Evolutionary conservation across 2,329 filamentous ascomycete species (phyloP), one percentile per base, ranked within the genome.

Genomic region (Aspergillus carbonarius): DNA sequence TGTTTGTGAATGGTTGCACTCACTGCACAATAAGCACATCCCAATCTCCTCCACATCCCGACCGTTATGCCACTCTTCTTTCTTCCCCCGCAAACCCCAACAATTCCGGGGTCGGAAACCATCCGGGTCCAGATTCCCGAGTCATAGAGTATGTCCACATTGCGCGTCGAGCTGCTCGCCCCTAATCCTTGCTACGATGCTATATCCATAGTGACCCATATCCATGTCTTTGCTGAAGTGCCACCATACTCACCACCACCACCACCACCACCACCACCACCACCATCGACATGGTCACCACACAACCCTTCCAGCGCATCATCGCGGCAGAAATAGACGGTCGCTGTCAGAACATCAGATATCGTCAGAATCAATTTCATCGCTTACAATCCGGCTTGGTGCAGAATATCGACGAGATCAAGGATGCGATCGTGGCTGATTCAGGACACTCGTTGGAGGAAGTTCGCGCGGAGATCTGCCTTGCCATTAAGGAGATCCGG

Each of bases 291-390:
- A 63, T 65, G 63, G 52, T 59, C 18, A 46, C 59, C 13, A 53
- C 61, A 20, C 54, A 56, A 1, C 55, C 53, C 32, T 66, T 61
- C 59, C 69, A 59, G 44, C 71, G 73, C 6, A 63, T 79, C 10
- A 52, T 71, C 34, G 65, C 68, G n/a, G 67, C 75, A 25, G 66
- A 71, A 34, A 63, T 74, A 15, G 77, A 80, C 59, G 76, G 76
- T 34, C 72, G 76, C 2, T 66, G 73, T 2, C 68, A 73, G 15
- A 76, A 75, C 57, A 68, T 72, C 23, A 67, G 73, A 15, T 78
- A 74, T 60, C 72, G 74, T 2, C 76, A 78, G 55, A 60, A 66
- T 4, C 76, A 79, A 59, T 73, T 80, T 20, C 68, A 71, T 42
- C 63, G 62, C 8, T 66, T 80, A 1, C 77, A 79, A 55, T 50